phyloP scores from a whole-genome alignment of 2,329 filamentous ascomycete species.

The Pseudogymnoascus sp. region DNA sequence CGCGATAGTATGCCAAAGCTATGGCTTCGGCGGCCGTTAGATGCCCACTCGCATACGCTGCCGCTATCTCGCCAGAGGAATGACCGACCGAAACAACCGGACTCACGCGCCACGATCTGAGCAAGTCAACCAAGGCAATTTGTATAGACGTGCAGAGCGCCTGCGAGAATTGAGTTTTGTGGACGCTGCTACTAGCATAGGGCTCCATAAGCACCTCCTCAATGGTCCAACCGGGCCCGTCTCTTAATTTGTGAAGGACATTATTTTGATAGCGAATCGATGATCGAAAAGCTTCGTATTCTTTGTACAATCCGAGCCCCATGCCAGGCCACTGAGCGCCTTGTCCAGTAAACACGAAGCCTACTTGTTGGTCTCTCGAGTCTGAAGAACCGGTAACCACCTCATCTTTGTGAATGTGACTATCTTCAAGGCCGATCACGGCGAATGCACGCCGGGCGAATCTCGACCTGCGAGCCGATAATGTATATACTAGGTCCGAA shows the following conservation, averaged over 20 bases:
- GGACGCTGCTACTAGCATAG: slow-evolving; percentile 32
- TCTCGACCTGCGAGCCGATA: neutral
- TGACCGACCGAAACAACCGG: slow-evolving; percentile 37
- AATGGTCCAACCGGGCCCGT: neutral
- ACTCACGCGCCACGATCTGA: slow-evolving; percentile 34
- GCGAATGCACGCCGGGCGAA: slow-evolving; percentile 5
- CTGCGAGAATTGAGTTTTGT: slow-evolving; percentile 35
- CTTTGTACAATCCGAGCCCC: slow-evolving; percentile 16
- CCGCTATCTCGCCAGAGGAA: slow-evolving; percentile 42
- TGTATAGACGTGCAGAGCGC: slow-evolving; percentile 42
- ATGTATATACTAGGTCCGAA: slow-evolving; percentile 4
- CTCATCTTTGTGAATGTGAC: neutral
- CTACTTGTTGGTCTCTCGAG: neutral
- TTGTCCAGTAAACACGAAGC: slow-evolving; percentile 21
- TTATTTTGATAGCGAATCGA: neutral
- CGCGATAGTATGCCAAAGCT: slow-evolving; percentile 39
- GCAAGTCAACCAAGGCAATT: slow-evolving; percentile 37
- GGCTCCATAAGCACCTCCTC: neutral
- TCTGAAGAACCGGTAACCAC: neutral
- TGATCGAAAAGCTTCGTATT: neutral
- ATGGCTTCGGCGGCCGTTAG: slow-evolving; percentile 29
- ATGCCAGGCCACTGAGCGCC: slow-evolving; percentile 22
- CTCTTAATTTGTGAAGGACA: neutral
- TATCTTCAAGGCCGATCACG: slow-evolving; percentile 9
- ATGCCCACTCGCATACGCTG: slow-evolving; percentile 36